phyloP scores from a whole-genome alignment of 1,139 yeast genomes.

The Arxiozyma bovina region DNA sequence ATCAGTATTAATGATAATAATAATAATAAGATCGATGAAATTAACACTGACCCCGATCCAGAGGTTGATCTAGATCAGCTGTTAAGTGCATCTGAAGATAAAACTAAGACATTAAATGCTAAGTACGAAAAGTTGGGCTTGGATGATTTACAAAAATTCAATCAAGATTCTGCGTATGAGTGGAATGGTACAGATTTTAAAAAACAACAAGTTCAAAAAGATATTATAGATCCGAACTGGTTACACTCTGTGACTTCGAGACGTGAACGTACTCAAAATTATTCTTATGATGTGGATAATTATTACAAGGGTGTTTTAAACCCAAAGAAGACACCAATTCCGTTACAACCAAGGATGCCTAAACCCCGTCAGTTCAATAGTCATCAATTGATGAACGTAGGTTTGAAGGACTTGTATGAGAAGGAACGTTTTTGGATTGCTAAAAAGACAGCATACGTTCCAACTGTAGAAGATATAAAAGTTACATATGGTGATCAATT shows the following conservation, averaged over 20 bases:
- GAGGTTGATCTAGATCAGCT: conserved; percentile 75
- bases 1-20: not conserved
- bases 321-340: conserved; percentile 49
- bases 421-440: conserved; percentile 46
- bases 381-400: conserved; percentile 63
- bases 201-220: conserved; percentile 43
- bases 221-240: conserved; percentile 41
- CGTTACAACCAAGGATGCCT: conserved; percentile 57
- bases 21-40: not conserved
- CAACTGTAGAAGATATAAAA: conserved; percentile 32
- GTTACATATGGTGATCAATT: conserved; percentile 33
- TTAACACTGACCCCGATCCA: conserved; percentile 27
- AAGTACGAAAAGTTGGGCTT: conserved; percentile 81
- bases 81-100: conserved; percentile 66
- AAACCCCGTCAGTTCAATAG: conserved; percentile 58
- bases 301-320: conserved; percentile 69
- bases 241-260: conserved; percentile 46
- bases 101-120: conserved; percentile 68
- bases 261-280: conserved; percentile 62
- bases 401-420: conserved; percentile 53
- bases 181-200: conserved; percentile 81
- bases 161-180: conserved; percentile 57
- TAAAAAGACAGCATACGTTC: conserved; percentile 28
- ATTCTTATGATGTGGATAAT: conserved; percentile 67
- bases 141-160: conserved; percentile 83